Conservation (phyloP, 495 filamentous ascomycete genomes). For the Talaromyces proteolyticus region DNA sequence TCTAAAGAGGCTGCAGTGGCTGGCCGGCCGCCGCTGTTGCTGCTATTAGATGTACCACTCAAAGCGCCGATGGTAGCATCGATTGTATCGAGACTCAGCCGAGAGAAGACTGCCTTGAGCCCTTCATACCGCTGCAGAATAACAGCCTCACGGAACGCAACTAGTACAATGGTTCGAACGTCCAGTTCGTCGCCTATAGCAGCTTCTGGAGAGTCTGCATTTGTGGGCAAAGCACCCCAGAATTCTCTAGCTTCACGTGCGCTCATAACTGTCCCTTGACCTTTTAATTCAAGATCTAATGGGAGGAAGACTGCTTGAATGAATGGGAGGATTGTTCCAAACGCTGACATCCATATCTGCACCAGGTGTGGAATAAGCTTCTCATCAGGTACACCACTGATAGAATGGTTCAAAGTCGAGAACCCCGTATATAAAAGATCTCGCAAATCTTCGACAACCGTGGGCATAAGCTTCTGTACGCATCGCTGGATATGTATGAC, state of each 20-base stretch:
- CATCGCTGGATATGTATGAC: slow-evolving; percentile 74
- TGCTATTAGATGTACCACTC: slow-evolving; percentile 41
- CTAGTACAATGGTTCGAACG: slow-evolving; percentile 79
- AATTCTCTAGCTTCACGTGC: slow-evolving; percentile 76
- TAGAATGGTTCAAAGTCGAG: slow-evolving; percentile 71
- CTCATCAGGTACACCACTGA: slow-evolving; percentile 73
- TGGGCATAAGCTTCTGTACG: slow-evolving; percentile 59
- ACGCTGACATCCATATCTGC: slow-evolving; percentile 89
- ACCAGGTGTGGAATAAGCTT: slow-evolving; percentile 79
- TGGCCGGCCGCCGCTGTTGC: slow-evolving; percentile 47
- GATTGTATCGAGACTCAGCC: slow-evolving; percentile 78
- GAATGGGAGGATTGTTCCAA: slow-evolving; percentile 84
- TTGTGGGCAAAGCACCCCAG: slow-evolving; percentile 57
- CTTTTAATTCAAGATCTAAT: slow-evolving; percentile 89
- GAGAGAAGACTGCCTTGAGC: slow-evolving; percentile 84
- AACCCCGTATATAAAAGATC: slow-evolving; percentile 82
- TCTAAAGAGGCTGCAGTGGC: slow-evolving; percentile 68
- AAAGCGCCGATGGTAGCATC: slow-evolving; percentile 49
- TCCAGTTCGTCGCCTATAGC: slow-evolving; percentile 62
- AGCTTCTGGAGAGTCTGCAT: slow-evolving; percentile 18
- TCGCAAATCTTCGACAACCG: slow-evolving; percentile 68
- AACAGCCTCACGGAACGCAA: slow-evolving; percentile 84
- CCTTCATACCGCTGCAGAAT: slow-evolving; percentile 80
- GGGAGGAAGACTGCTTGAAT: slow-evolving; percentile 96
- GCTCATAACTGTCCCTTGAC: slow-evolving; percentile 70